Percentiles rank a stretch among this genome's conserved stretches.
These are phyloP conservation scores for Gnomoniopsis sp. DNA, from an alignment of 2,329 filamentous ascomycete species.

Conservation along the genomic window DNA sequence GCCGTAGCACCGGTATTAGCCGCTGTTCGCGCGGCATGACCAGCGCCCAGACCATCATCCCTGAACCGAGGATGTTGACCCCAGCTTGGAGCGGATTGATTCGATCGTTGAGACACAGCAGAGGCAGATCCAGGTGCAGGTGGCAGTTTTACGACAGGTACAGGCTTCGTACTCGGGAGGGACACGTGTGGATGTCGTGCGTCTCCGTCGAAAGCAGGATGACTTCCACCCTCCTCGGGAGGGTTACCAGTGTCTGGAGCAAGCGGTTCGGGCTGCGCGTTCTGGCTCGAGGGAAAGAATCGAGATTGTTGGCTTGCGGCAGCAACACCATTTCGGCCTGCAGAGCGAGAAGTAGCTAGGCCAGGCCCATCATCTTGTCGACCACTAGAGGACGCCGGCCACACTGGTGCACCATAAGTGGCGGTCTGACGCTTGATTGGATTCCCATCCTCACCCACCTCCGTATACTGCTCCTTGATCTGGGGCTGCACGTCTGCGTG, in stretches of 20 bases:
- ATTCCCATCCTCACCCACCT: constrained; percentile 33
- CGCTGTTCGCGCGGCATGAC: constrained; percentile 25
- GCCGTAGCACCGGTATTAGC: constrained; percentile 19
- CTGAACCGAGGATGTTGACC: constrained; percentile 30
- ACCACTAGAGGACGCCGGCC: neutral
- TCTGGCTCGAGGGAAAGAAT: constrained; percentile 54
- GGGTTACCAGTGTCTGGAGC: constrained; percentile 47
- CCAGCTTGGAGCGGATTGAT: constrained; percentile 33
- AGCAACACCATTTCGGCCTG: constrained; percentile 1
- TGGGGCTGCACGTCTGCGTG: constrained; percentile 42
- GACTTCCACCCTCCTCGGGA: constrained; percentile 59
- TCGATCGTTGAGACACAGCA: constrained; percentile 24
- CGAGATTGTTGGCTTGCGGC: constrained; percentile 37
- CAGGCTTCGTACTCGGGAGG: constrained; percentile 66
- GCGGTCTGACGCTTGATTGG: constrained; percentile 26
- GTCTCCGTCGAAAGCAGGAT: constrained; percentile 71
- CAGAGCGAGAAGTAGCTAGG: neutral
- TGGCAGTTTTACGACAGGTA: constrained; percentile 79
- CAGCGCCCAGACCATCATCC: constrained; percentile 25
- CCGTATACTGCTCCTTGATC: constrained; percentile 55
- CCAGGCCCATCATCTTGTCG: constrained; percentile 5
- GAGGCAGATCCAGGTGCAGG: constrained; percentile 46
- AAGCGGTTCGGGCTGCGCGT: constrained; percentile 5
- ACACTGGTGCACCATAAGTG: constrained; percentile 22
- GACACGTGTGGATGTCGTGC: constrained; percentile 63